Percentiles rank a stretch among this genome's conserved stretches.
These are phyloP conservation scores for Pythium graminicola DNA, from an alignment of 352 stramenopile genomes.

Conservation along the genomic window DNA sequence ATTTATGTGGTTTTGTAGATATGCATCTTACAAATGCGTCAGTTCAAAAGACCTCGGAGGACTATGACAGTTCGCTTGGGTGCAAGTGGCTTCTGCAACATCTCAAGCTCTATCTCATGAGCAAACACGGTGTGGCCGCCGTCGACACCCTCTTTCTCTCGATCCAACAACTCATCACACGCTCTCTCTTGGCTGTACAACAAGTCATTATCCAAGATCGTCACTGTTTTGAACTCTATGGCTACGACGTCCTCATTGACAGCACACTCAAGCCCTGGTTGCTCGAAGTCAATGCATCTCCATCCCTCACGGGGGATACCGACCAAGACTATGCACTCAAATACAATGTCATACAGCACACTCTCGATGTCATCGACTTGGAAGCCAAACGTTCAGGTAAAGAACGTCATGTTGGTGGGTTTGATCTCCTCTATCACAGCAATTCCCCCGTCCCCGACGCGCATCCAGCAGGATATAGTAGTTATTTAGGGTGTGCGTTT, in stretches of 20 bases:
- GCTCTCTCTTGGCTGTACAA: conserved; percentile 80
- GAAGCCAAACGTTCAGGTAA: conserved; percentile 39
- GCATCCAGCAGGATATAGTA: conserved; percentile 44
- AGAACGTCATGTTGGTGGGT: conserved; percentile 53
- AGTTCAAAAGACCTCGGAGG: conserved; percentile 81
- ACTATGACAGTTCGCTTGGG: conserved; percentile 62
- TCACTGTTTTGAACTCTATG: conserved; percentile 89
- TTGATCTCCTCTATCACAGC: conserved; percentile 63
- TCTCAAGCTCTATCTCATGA: conserved; percentile 61
- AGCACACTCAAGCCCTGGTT: conserved; percentile 78
- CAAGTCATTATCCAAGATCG: conserved; percentile 83
- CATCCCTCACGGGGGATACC: conserved; percentile 49
- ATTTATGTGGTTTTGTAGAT: conserved; percentile 26
- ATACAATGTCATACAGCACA: conserved; percentile 79
- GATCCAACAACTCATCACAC: conserved; percentile 82
- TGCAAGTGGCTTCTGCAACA: conserved; percentile 58
- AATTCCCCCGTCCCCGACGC: conserved; percentile 32
- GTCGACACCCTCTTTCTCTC: conserved; percentile 66
- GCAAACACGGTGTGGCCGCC: conserved; percentile 55
- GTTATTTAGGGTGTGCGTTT: conserved; percentile 54
- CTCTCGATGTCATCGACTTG: conserved; percentile 84
- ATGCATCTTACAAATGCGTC: conserved; percentile 94
- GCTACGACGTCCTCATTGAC: conserved; percentile 88
- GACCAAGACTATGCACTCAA: conserved; percentile 84
- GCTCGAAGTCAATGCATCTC: conserved; percentile 81